Evolutionary conservation across 1,139 yeast genomes (phyloP).

Genomic region (Hanseniaspora gamundiae): DNA sequence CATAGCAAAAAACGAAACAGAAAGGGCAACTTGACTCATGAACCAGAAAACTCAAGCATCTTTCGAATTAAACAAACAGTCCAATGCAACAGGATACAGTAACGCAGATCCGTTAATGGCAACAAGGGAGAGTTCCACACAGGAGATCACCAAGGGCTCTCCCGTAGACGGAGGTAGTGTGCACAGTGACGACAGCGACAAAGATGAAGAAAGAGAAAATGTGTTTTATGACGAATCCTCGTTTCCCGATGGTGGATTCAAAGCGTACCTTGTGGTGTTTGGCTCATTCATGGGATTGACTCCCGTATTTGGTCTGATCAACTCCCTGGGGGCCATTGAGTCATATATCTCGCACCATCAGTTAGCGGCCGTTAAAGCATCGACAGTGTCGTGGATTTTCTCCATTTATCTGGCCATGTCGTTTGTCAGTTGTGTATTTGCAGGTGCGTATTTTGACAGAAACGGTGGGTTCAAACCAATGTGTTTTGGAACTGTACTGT

Average conservation of each 20-base stretch:
- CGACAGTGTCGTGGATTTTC: conserved; percentile 60
- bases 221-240: conserved; percentile 10
- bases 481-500: conserved; percentile 32
- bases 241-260: conserved; percentile 43
- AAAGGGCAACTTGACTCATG: no score
- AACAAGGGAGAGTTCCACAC: neutral
- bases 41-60: no score
- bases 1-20: no score
- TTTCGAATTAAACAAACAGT: conserved; percentile 17
- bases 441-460: conserved; percentile 44
- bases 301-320: conserved; percentile 54
- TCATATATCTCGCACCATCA: conserved; percentile 51
- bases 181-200: neutral
- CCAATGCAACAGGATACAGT: neutral
- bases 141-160: neutral
- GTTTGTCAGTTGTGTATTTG: conserved; percentile 45
- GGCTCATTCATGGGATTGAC: conserved; percentile 56
- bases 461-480: conserved; percentile 32
- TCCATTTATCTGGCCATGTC: conserved; percentile 48
- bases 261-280: conserved; percentile 28
- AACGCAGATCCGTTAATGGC: neutral
- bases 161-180: neutral
- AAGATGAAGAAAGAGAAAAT: neutral
- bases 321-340: conserved; percentile 60
- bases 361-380: conserved; percentile 34